Evolutionary conservation across 371 early-diverging fungal genomes (phyloP), one percentile per base, ranked within the genome.

Genomic region (Smittium mucronatum): DNA sequence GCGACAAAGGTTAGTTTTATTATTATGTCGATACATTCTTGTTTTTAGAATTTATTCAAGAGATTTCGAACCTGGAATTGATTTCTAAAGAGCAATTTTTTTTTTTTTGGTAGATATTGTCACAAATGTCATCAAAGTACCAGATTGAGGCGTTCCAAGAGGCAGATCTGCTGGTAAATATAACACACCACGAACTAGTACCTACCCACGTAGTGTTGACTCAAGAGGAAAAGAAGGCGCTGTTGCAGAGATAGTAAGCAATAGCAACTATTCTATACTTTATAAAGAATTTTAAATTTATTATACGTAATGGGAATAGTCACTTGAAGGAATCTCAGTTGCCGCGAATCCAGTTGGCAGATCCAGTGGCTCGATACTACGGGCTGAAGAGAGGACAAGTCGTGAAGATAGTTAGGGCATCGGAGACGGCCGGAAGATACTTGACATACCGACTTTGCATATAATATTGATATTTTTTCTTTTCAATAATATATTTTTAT

Each of bases 361-460:
- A 99, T 75, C 96, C 97, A 0, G 89, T 99, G 33, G 96, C 98
- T 70, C 85, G 95, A 78, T 99, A 97, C 84, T 98, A 94, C 74
- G 99, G 99, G 36, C 85, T 97, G 80, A 87, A 85, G 76, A 86
- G 95, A 68, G 99, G 99, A 57, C 93, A 99, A 82, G 94, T 99
- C 29, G 93, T 98, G 65, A 92, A 95, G 81, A 99, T 99, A 72
- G 88, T 92, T 70, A 82, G 99, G 71, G 88, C 93, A 29, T 89
- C 90, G 78, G 97, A 98, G 81, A 99, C 99, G 47, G 97, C 98
- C 64, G 99, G 99, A 73, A 89, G 94, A 73, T 93, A 92, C 75
- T 86, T 97, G 73, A 93, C 93, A 75, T 95, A 95, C 82, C 88
- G 95, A 66, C 81, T 94, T 35, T 90, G 91, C 81, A 85, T 90